A percentile compares a stretch with the other conserved stretches of the same genome.
Conservation (phyloP, 441 rosid genomes). For the Pelargonium citronellum region DNA sequence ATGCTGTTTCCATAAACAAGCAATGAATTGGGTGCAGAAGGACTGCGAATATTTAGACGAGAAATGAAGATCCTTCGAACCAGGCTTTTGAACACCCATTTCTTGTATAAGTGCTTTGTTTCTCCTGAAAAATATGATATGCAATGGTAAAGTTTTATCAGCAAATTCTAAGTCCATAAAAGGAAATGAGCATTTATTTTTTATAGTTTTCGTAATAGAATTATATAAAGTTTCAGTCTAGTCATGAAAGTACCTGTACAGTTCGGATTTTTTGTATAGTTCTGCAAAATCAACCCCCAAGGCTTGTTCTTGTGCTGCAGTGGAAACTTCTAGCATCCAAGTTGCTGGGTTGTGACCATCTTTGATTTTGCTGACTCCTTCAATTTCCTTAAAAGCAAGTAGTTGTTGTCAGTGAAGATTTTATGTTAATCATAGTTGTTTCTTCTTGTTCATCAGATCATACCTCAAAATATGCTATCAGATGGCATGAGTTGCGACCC, state of each 20-base stretch:
- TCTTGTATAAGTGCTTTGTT: constrained; percentile 59
- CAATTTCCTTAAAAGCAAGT: constrained; percentile 33
- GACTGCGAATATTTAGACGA: constrained; percentile 53
- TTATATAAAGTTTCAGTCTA: too few relatives aligned
- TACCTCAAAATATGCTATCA: constrained; percentile 71
- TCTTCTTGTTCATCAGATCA: not conserved
- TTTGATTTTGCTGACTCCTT: constrained; percentile 55
- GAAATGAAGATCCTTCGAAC: constrained; percentile 57
- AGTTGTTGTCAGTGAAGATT: not conserved
- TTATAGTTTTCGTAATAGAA: too few relatives aligned
- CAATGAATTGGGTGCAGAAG: constrained; percentile 48
- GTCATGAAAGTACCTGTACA: constrained; percentile 38
- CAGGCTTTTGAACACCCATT: constrained; percentile 41
- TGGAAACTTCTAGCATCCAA: constrained; percentile 77
- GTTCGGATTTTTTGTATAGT: constrained; percentile 54
- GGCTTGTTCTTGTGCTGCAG: constrained; percentile 47
- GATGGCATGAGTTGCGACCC: constrained; percentile 52
- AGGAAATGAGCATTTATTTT: too few relatives aligned
- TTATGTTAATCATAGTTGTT: not conserved
- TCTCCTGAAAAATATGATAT: constrained; percentile 39
- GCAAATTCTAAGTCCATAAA: not conserved
- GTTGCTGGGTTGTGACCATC: constrained; percentile 84
- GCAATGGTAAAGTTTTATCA: too few relatives aligned
- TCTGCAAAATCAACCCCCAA: constrained; percentile 57
- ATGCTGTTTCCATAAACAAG: constrained; percentile 80